phyloP scores from a whole-genome alignment of 2,329 filamentous ascomycete genomes.

The Stagonosporopsis cucurbitacearum region DNA sequence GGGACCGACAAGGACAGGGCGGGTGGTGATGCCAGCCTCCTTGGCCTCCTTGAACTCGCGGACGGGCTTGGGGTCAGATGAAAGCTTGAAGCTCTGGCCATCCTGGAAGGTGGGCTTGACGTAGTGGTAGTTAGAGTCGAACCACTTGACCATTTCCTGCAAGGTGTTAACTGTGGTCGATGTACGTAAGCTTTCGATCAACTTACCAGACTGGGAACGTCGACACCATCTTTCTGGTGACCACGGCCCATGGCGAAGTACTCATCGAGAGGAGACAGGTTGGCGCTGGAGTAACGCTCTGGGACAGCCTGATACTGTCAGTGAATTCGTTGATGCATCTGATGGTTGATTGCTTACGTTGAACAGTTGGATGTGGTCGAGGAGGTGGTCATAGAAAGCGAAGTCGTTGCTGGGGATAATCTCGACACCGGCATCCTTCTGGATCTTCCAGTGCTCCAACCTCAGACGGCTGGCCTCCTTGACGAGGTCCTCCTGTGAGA shows the following conservation, averaged over 20 bases:
- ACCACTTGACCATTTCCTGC: constrained; percentile 99
- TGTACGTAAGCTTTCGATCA: neutral
- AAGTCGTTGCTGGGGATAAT: constrained; percentile 99
- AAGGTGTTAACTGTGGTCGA: constrained; percentile 31
- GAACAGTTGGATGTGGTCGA: constrained; percentile 98
- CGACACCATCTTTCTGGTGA: constrained; percentile 91
- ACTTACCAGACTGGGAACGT: constrained; percentile 80
- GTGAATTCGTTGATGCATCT: neutral
- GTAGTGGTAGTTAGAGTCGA: constrained; percentile 99
- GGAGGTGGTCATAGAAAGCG: constrained; percentile 96
- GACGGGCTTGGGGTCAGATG: constrained; percentile 88
- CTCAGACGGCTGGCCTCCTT: constrained; percentile 96
- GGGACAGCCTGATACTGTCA: constrained; percentile 73
- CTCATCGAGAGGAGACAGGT: constrained; percentile 87
- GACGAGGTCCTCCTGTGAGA: constrained; percentile 88
- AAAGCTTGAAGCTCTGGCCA: constrained; percentile 94
- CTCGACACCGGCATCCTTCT: constrained; percentile 97
- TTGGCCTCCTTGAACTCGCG: constrained; percentile 96
- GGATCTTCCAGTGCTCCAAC: constrained; percentile 98
- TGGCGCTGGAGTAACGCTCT: constrained; percentile 90
- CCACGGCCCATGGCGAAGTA: constrained; percentile 99
- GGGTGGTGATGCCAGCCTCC: constrained; percentile 90
- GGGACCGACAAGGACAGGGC: constrained; percentile 92
- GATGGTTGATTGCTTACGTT: constrained; percentile 66
- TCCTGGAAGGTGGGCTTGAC: constrained; percentile 98